Evolutionary conservation across 2,329 filamentous ascomycete species (phyloP), one percentile per base, ranked within the genome.

Genomic region (Microdochium trichocladiopsis): DNA sequence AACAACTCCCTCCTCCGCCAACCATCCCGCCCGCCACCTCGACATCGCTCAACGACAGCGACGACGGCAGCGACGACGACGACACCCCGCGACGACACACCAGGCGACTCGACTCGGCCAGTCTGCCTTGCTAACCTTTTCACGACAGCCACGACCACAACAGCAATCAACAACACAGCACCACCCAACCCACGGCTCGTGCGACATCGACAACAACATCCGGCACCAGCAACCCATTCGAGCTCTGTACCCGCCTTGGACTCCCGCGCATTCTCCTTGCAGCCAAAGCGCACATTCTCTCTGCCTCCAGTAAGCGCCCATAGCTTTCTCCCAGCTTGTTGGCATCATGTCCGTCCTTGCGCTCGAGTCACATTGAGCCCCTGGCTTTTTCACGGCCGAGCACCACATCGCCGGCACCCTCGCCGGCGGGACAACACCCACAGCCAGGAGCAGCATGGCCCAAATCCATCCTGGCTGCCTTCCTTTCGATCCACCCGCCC

Each of bases 91-190:
- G 36, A 41, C 36, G n/a, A 11, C 10, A 41, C 36, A 47, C 12
- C 23, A 9, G 18, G 18, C 43, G 36, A 41, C 36, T 33, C 28
- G 28, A 33, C 28, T 33, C 28, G 28, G 14, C 28, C 28, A 33
- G 28, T 33, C 28, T 33, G 28, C 28, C 28, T 33, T 33, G 28
- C 28, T 33, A 33, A 33, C 28, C 28, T 33, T 33, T 33, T 33
- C 36, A 41, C 36, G 6, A 41, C 36, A 41, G 36, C 36, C 10
- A 41, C n/a, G 8, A 41, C 10, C 36, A 41, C 10, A 6, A 41
- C 36, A 49, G 54, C 53, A 54, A 55, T 57, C 57, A 58, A 55
- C 57, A 31, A 53, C 53, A 54, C 53, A 55, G 49, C 49, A 37
- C 57, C 54, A 50, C 53, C 55, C 50, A 55, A 54, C 37, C 49